Evolutionary conservation across 2,329 filamentous ascomycete species (phyloP).

Genomic region (Thelonectria blattea): DNA sequence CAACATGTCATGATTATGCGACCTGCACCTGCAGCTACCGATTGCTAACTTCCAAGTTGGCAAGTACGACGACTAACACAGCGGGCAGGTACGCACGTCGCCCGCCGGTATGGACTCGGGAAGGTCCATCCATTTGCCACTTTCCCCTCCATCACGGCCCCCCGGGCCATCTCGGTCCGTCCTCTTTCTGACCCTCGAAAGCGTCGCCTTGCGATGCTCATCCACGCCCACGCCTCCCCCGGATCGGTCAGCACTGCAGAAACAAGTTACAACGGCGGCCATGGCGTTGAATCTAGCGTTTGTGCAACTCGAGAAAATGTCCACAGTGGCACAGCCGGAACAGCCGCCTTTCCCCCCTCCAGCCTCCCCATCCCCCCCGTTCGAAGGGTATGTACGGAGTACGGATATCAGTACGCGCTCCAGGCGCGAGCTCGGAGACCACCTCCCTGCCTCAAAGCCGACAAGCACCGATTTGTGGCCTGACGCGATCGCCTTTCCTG

Average conservation of each 20-base stretch:
- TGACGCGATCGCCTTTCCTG: slow-evolving; percentile 1
- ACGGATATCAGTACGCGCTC: slow-evolving; percentile 4
- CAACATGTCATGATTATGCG: no score
- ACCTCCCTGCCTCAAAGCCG: slow-evolving; percentile 2
- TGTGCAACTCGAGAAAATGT: slow-evolving; percentile 13
- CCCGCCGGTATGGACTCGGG: no score
- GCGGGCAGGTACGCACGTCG: no score
- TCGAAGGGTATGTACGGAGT: background rate
- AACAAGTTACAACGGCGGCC: slow-evolving; percentile 3
- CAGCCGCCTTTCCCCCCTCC: slow-evolving; percentile 3
- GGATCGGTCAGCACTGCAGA: slow-evolving; percentile 14
- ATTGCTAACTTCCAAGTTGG: no score
- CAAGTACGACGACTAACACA: no score
- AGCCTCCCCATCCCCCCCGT: no score
- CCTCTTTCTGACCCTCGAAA: no score
- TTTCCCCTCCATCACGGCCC: no score
- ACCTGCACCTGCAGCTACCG: no score
- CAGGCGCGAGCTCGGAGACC: background rate
- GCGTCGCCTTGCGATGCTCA: no score
- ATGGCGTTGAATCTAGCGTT: slow-evolving; percentile 16
- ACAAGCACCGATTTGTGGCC: slow-evolving; percentile 9
- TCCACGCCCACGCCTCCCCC: slow-evolving; percentile 9
- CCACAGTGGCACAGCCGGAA: background rate
- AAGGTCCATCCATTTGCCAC: no score
- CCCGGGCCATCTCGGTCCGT: no score